Conservation (phyloP, 1,284 basidiomycete species). For the Schizophyllum amplum region DNA sequence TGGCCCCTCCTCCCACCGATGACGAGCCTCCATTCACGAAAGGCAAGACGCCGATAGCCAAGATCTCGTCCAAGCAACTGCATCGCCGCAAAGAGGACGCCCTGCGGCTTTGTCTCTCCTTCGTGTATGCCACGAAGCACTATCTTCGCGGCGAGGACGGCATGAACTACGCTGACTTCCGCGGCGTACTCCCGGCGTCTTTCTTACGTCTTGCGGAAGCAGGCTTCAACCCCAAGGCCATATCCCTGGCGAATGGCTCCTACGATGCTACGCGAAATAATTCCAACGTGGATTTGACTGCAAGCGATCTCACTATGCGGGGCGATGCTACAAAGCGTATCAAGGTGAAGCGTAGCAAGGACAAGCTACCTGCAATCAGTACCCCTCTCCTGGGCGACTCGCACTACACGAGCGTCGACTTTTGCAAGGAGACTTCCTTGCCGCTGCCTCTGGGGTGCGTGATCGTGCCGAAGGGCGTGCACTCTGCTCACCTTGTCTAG, state of each 20-base stretch:
- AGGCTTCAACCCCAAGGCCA: conserved; percentile 27
- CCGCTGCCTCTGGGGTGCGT: conserved; percentile 71
- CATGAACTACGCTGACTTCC: conserved; percentile 56
- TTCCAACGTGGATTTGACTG: conserved; percentile 17
- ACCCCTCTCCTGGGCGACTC: conserved; percentile 54
- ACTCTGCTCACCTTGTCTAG: conserved; percentile 23
- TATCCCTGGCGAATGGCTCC: conserved; percentile 20
- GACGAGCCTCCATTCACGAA: conserved; percentile 32
- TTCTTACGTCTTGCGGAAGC: conserved; percentile 39
- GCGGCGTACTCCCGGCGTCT: conserved; percentile 53
- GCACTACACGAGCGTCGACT: conserved; percentile 42
- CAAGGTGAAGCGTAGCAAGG: conserved; percentile 58
- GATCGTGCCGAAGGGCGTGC: conserved; percentile 5
- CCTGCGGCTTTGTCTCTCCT: conserved; percentile 62
- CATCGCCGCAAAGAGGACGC: conserved; percentile 64
- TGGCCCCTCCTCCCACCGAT: conserved; percentile 53
- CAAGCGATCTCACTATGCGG: conserved; percentile 21
- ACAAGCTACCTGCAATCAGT: conserved; percentile 29
- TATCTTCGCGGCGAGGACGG: conserved; percentile 76
- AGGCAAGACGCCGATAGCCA: conserved; percentile 39
- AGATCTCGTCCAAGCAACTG: conserved; percentile 48
- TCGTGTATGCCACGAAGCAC: conserved; percentile 59
- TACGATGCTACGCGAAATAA: conserved; percentile 36
- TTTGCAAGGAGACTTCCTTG: conserved; percentile 45
- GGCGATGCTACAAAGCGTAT: conserved; percentile 62